These are phyloP conservation scores for Trichoderma sp. DNA, from an alignment of 2,329 filamentous ascomycete species.

Conservation along the genomic window DNA sequence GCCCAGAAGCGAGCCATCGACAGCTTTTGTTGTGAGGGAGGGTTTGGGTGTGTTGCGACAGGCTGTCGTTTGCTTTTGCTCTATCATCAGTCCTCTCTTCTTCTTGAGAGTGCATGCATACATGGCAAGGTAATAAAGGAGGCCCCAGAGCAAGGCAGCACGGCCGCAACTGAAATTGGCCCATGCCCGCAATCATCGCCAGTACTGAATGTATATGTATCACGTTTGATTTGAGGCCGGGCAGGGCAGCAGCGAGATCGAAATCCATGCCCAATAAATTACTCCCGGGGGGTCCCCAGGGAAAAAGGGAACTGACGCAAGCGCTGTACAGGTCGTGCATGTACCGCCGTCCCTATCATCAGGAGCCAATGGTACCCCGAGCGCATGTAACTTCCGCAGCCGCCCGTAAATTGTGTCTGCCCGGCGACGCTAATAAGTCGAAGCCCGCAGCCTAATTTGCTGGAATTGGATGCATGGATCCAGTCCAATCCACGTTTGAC, in stretches of 20 bases:
- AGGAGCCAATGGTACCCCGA: neutral
- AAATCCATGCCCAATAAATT: slow-evolving; percentile 8
- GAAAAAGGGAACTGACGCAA: neutral
- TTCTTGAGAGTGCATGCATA: too few relatives aligned
- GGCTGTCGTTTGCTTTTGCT: slow-evolving; percentile 6
- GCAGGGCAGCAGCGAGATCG: neutral
- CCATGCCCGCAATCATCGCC: neutral
- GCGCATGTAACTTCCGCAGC: slow-evolving; percentile 20
- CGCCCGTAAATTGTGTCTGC: slow-evolving; percentile 20
- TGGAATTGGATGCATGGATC: neutral
- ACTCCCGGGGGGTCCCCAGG: neutral
- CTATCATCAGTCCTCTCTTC: neutral
- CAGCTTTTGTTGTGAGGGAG: neutral
- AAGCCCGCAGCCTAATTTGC: slow-evolving; percentile 25
- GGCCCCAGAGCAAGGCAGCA: too few relatives aligned
- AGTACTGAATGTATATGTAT: neutral
- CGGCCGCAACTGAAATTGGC: too few relatives aligned
- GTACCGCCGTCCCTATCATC: neutral
- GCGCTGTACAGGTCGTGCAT: neutral
- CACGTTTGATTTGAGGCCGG: slow-evolving; percentile 1
- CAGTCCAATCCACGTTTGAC: neutral
- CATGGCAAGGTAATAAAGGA: too few relatives aligned
- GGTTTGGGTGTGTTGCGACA: slow-evolving; percentile 5
- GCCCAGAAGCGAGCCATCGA: neutral
- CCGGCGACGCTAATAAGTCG: slow-evolving; percentile 12